Percentiles rank a stretch among this genome's conserved stretches.
These are phyloP conservation scores for Ambrosia hybrid DNA, from an alignment of 140 eudicot genomes.

Conservation along the genomic window DNA sequence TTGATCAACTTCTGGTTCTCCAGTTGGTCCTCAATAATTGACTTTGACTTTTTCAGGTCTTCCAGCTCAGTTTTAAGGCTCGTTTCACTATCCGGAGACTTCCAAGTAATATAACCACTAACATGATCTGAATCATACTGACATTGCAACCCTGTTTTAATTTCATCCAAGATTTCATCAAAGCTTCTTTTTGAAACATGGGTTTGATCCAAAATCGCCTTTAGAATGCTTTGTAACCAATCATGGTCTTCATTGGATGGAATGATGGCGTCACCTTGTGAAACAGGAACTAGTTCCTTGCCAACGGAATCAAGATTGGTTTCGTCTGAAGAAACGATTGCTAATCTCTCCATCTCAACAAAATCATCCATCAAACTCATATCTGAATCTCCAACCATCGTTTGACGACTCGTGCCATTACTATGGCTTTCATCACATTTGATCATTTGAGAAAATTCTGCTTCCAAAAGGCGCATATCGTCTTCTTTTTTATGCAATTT, in stretches of 20 bases:
- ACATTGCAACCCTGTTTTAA: constrained; percentile 34
- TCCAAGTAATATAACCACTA: constrained; percentile 64
- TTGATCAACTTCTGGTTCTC: constrained; percentile 77
- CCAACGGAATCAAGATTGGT: constrained; percentile 38
- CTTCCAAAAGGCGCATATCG: constrained; percentile 43
- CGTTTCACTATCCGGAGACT: constrained; percentile 38
- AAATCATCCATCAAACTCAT: constrained; percentile 82
- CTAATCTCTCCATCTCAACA: constrained; percentile 85
- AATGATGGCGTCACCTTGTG: constrained; percentile 21
- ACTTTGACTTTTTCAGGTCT: constrained; percentile 47
- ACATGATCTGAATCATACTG: constrained; percentile 28
- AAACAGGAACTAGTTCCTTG: constrained; percentile 59
- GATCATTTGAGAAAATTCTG: constrained; percentile 27
- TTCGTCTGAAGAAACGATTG: constrained; percentile 54
- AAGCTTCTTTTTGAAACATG: constrained; percentile 44
- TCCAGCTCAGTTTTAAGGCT: constrained; percentile 46
- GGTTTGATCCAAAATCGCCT: constrained; percentile 45
- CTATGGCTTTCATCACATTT: constrained; percentile 18
- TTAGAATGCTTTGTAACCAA: constrained; percentile 52
- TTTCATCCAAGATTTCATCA: constrained; percentile 58
- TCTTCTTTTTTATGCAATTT: constrained; percentile 45
- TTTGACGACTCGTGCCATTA: constrained; percentile 28
- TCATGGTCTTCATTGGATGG: constrained; percentile 10
- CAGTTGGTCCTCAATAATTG: constrained; percentile 58
- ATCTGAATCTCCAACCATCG: constrained; percentile 48